Conservation (phyloP, 495 filamentous ascomycete genomes). For the Talaromyces wortmannii region DNA sequence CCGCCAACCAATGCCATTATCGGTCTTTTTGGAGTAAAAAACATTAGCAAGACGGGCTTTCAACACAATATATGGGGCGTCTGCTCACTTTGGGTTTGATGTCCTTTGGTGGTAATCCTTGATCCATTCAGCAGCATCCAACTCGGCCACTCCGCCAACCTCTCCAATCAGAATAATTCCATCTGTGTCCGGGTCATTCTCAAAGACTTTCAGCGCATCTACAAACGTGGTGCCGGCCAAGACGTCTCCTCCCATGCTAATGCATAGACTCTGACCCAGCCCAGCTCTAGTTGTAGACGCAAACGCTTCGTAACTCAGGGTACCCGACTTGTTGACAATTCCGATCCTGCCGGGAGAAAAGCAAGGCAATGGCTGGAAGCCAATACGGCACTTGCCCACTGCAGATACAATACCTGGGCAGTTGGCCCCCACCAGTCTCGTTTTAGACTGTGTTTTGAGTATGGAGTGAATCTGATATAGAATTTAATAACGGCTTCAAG, state of each 20-base stretch:
- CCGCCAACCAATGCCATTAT: slow-evolving; percentile 77
- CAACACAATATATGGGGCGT: too few relatives aligned
- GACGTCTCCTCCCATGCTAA: slow-evolving; percentile 85
- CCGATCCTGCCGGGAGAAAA: slow-evolving; percentile 71
- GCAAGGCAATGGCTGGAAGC: slow-evolving; percentile 76
- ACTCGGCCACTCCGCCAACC: slow-evolving; percentile 74
- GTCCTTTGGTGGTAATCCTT: slow-evolving; percentile 54
- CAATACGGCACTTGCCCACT: slow-evolving; percentile 73
- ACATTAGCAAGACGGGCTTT: too few relatives aligned
- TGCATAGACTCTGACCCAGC: slow-evolving; percentile 77
- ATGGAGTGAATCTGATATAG: slow-evolving; percentile 62
- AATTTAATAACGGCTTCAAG: not conserved
- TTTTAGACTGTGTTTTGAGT: slow-evolving; percentile 72
- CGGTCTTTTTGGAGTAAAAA: slow-evolving; percentile 43
- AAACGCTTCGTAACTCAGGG: slow-evolving; percentile 82
- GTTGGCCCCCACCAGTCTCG: slow-evolving; percentile 77
- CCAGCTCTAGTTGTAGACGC: slow-evolving; percentile 76
- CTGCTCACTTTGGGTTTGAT: slow-evolving; percentile 59
- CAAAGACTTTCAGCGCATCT: slow-evolving; percentile 67
- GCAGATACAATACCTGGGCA: slow-evolving; percentile 85
- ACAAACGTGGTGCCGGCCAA: slow-evolving; percentile 76
- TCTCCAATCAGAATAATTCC: slow-evolving; percentile 83
- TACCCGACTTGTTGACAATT: slow-evolving; percentile 84
- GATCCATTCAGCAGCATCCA: slow-evolving; percentile 79
- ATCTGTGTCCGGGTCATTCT: slow-evolving; percentile 68